Percentiles rank a stretch among this genome's conserved stretches.
Conservation (phyloP, 257 asterid genomes). For the Osmanthus fragrans region DNA sequence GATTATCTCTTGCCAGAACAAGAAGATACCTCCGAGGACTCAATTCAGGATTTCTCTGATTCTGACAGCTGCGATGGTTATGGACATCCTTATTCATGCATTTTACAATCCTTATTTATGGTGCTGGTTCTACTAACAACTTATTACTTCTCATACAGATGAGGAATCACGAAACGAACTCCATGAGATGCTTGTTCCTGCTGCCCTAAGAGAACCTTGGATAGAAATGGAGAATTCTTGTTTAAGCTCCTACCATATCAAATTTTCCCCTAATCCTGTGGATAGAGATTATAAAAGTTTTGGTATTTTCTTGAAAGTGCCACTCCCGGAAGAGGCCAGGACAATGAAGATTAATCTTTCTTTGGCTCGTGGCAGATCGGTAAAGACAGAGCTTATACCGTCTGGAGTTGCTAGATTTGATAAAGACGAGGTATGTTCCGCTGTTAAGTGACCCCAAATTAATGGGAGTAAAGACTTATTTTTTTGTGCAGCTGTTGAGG, state of each 20-base stretch:
- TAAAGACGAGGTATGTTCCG: constrained; percentile 58
- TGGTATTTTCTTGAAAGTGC: constrained; percentile 75
- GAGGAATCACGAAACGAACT: constrained; percentile 74
- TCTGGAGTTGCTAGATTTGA: constrained; percentile 59
- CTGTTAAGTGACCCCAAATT: neutral
- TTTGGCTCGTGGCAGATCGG: constrained; percentile 89
- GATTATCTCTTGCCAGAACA: constrained; percentile 90
- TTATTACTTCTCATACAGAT: constrained; percentile 43
- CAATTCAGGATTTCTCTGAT: constrained; percentile 48
- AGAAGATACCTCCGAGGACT: constrained; percentile 50
- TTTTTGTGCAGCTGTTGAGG: neutral
- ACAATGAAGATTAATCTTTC: constrained; percentile 76
- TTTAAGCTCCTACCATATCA: constrained; percentile 62
- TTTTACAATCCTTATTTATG: constrained; percentile 16
- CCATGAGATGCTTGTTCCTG: constrained; percentile 93
- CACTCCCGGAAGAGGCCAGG: constrained; percentile 85
- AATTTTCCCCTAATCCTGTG: constrained; percentile 65
- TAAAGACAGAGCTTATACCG: constrained; percentile 66
- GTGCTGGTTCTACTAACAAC: constrained; percentile 9
- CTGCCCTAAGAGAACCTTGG: constrained; percentile 72
- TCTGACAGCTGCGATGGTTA: constrained; percentile 65
- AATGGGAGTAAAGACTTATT: neutral
- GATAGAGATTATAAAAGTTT: constrained; percentile 76
- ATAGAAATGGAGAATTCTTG: constrained; percentile 40
- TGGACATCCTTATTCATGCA: constrained; percentile 28